Base-by-base conservation (phyloP, 305 asterid species). In the Galium porrigens region DNA sequence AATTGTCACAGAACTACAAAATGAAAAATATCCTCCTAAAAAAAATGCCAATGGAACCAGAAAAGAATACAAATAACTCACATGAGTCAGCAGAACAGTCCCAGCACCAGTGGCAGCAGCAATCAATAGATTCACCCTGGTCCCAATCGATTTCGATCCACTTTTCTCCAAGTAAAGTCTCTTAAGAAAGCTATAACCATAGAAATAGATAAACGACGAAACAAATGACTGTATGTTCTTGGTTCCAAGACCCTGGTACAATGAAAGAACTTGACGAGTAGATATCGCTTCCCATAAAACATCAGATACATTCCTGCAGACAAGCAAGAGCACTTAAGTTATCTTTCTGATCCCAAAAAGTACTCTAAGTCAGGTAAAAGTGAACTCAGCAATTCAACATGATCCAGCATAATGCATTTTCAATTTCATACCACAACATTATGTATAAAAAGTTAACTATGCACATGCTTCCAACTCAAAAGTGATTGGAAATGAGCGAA, bases 251-350 rank as follows among this genome's bases (percentile, higher is more conserved):
- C 97, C 97, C 80, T 90, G 97, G 82, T 83, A 88, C 76, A 90
- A 69, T 0, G 91, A 88, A 48, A 83, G 78, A 63, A 86, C 64
- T 74, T 79, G 86, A 27, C 87, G 76, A 0, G 81, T 82, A 61
- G 91, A 83, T 68, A 90, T 85, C 71, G 97, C 97, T 75, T 90
- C 97, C 85, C 84, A 82, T 3, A 90, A 83, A 63, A 90, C 97
- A 81, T 90, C 97, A 0, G 95, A 84, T 39, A 85, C 78, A 65
- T 85, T 90, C 85, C 96, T 90, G 85, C 27, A 68, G 25, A 14
- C 54, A 61, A 51, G 36, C n/a, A 72, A 69, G 65, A 68, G 29
- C 41, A 73, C 68, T 20, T 63, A 58, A 59, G 22, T 72, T 36
- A 68, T 18, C 56, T 58, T 46, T 52, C 39, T 1, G 1, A 8